Percentiles rank a stretch among this genome's conserved stretches.
Conservation (phyloP, 1,139 yeast species). For the Tardiomyces digboiensis region DNA sequence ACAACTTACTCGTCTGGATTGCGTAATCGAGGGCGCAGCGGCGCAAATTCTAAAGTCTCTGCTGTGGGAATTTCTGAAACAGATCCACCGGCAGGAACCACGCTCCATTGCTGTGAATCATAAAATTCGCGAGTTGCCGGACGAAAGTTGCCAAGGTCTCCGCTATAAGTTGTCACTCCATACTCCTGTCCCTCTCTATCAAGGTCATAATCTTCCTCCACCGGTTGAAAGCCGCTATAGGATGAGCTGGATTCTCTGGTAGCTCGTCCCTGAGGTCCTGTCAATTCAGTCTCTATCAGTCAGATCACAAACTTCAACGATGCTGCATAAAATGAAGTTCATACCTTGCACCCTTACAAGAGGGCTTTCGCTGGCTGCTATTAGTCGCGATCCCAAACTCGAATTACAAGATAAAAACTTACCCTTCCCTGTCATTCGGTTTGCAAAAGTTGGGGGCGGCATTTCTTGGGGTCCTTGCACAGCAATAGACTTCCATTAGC, state of each 20-base stretch:
- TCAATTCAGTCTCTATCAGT: too few species aligned
- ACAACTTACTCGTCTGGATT: constrained; percentile 7
- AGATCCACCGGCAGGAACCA: constrained; percentile 11
- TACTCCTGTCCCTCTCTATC: constrained; percentile 9
- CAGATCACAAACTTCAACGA: too few species aligned
- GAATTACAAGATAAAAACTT: too few species aligned
- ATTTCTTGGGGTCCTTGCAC: background rate
- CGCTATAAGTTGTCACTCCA: constrained; percentile 1
- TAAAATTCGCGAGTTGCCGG: constrained; percentile 20
- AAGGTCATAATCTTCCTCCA: constrained; percentile 9
- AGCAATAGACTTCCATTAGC: too few species aligned
- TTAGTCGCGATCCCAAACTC: too few species aligned
- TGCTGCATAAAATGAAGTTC: too few species aligned
- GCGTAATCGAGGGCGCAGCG: constrained; percentile 5
- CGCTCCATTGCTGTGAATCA: constrained; percentile 19
- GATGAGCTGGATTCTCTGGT: constrained; percentile 8
- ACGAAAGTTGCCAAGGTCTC: constrained; percentile 12
- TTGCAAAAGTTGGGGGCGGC: too few species aligned
- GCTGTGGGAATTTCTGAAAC: background rate
- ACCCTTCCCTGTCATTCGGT: too few species aligned
- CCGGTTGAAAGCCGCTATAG: constrained; percentile 8
- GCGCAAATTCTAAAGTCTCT: background rate
- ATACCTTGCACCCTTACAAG: too few species aligned
- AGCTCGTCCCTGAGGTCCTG: constrained; percentile 8
- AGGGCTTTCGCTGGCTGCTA: too few species aligned